Conservation (phyloP, 1,139 yeast species). For the Blastobotrys arbuscula region DNA sequence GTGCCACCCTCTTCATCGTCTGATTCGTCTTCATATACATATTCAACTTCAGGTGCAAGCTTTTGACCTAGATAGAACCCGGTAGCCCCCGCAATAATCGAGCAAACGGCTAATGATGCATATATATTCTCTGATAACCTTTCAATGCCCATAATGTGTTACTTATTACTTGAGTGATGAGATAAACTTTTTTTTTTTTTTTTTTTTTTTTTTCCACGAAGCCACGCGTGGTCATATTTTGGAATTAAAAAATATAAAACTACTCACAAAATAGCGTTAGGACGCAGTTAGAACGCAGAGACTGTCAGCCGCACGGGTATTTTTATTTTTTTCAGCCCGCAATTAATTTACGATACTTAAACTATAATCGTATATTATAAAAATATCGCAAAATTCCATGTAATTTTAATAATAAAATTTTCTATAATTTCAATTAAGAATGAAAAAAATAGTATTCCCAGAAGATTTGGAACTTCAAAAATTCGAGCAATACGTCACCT, state of each 20-base stretch:
- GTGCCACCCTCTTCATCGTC: constrained; percentile 21
- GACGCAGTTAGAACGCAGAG: no score
- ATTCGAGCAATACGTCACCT: neutral
- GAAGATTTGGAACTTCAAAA: neutral
- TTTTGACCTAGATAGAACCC: constrained; percentile 20
- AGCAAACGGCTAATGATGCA: constrained; percentile 3
- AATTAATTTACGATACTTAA: no score
- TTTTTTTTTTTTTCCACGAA: constrained; percentile 1
- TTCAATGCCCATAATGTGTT: neutral
- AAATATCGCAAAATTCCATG: no score
- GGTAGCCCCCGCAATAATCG: constrained; percentile 17
- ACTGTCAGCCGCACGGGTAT: no score
- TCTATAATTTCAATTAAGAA: no score
- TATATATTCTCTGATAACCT: neutral
- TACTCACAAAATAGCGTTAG: no score
- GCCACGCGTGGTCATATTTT: no score
- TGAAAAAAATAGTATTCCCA: neutral
- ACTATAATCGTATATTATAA: no score
- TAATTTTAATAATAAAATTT: no score
- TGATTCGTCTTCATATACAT: constrained; percentile 10
- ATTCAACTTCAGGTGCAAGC: neutral
- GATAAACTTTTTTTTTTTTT: neutral
- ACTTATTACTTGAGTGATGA: no score
- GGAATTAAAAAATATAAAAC: no score
- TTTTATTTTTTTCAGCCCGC: no score